Percentiles rank a stretch among this genome's conserved stretches.
These are phyloP conservation scores for Anthoceros angustus DNA, from an alignment of 225 moss, liverwort and hornwort species.

Conservation along the genomic window DNA sequence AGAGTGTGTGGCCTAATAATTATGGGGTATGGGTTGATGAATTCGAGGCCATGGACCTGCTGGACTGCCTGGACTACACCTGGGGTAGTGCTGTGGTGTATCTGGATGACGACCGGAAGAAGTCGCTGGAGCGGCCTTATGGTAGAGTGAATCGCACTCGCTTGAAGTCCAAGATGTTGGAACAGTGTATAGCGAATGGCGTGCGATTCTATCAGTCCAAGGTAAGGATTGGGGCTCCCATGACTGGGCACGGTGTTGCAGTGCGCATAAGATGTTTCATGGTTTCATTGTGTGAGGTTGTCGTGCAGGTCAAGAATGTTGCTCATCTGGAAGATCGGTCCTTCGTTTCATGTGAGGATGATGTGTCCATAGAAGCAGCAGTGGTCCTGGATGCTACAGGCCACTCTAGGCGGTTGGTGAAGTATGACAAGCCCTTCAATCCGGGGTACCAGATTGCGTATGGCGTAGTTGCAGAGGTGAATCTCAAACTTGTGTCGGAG, in stretches of 20 bases:
- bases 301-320: slow-evolving; percentile 66
- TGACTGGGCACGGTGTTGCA: not conserved
- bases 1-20: slow-evolving; percentile 92
- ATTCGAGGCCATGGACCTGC: slow-evolving; percentile 75
- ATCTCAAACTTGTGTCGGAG: not conserved
- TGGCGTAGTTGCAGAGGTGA: slow-evolving; percentile 88
- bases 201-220: slow-evolving; percentile 88
- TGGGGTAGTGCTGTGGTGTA: slow-evolving; percentile 86
- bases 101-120: slow-evolving; percentile 45
- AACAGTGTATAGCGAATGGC: slow-evolving; percentile 71
- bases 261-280: not conserved
- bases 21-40: slow-evolving; percentile 99
- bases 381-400: slow-evolving; percentile 94
- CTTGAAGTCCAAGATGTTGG: slow-evolving; percentile 93
- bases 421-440: slow-evolving; percentile 94
- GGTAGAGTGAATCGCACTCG: slow-evolving; percentile 72
- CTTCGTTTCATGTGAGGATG: slow-evolving; percentile 75
- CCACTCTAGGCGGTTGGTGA: slow-evolving; percentile 82
- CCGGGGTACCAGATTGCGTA: slow-evolving; percentile 97
- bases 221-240: slow-evolving; percentile 17
- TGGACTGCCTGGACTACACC: slow-evolving; percentile 93
- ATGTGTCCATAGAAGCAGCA: slow-evolving; percentile 65
- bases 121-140: slow-evolving; percentile 69
- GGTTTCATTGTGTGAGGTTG: not conserved
- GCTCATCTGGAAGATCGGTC: slow-evolving; percentile 77